Evolutionary conservation across 495 filamentous ascomycete genomes (phyloP).

Genomic region (Aspergillus baeticus): DNA sequence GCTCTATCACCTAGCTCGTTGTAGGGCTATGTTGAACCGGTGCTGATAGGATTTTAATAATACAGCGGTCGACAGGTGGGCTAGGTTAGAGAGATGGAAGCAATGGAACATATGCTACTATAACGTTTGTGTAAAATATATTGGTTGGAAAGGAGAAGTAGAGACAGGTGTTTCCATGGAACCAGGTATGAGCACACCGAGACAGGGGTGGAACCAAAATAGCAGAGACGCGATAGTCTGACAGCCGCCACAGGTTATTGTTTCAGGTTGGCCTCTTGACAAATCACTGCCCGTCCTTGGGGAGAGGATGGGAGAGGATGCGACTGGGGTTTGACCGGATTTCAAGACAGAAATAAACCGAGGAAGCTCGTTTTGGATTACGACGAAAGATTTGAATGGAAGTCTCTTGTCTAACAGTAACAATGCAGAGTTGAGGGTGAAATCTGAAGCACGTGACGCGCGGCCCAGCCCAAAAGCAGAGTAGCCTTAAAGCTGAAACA

Average conservation of each 20-base stretch:
- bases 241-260: conserved; percentile 15
- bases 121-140: neutral
- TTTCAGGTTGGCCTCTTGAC: conserved; percentile 14
- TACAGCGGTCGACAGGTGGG: neutral
- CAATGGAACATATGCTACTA: neutral
- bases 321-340: neutral
- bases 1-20: too few species aligned
- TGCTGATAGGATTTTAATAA: neutral
- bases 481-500: conserved; percentile 8
- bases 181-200: neutral
- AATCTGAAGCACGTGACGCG: conserved; percentile 3
- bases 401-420: neutral
- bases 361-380: neutral
- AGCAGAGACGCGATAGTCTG: conserved; percentile 7
- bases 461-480: neutral
- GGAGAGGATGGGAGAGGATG: neutral
- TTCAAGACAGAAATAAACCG: neutral
- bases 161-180: neutral
- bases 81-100: too few species aligned
- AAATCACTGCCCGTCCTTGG: conserved; percentile 9
- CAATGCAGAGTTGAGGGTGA: neutral
- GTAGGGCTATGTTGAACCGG: too few species aligned
- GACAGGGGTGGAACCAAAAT: conserved; percentile 1
- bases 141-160: neutral
- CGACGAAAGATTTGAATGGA: neutral